Percentiles rank a stretch among this genome's conserved stretches.
These are phyloP conservation scores for Melanogaster broomeanus DNA, from an alignment of 768 basidiomycete species.

Conservation along the genomic window DNA sequence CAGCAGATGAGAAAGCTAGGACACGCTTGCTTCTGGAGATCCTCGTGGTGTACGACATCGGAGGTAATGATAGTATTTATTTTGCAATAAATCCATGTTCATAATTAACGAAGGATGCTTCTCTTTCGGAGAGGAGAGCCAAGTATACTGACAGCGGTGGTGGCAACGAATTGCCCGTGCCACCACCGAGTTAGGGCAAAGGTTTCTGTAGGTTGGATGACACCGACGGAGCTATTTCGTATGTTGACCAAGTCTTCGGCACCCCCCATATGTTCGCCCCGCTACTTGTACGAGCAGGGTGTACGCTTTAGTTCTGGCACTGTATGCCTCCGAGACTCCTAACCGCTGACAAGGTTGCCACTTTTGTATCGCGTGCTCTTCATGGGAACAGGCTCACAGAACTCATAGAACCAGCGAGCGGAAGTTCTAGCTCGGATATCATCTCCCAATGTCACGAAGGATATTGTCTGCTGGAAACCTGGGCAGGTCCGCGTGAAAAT, in stretches of 20 bases:
- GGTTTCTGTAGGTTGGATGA: conserved; percentile 28
- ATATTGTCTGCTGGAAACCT: conserved; percentile 28
- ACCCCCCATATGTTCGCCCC: conserved; percentile 33
- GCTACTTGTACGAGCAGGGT: conserved; percentile 31
- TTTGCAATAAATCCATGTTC: conserved; percentile 8
- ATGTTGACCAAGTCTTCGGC: conserved; percentile 48
- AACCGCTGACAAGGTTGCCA: conserved; percentile 15
- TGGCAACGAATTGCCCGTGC: conserved; percentile 33
- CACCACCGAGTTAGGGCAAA: conserved; percentile 15
- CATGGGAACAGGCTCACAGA: conserved; percentile 23
- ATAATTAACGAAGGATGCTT: conserved; percentile 34
- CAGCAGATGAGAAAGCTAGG: conserved; percentile 31
- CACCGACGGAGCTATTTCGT: conserved; percentile 35
- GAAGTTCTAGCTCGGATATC: conserved; percentile 15
- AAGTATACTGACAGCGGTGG: conserved; percentile 38
- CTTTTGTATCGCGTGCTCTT: conserved; percentile 32
- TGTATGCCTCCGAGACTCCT: neutral
- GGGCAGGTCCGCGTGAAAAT: conserved; percentile 23
- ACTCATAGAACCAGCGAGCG: conserved; percentile 8
- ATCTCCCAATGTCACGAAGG: conserved; percentile 23
- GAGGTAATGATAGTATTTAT: conserved; percentile 28
- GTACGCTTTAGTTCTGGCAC: neutral
- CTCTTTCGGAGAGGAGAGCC: conserved; percentile 37
- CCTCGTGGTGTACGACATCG: conserved; percentile 43
- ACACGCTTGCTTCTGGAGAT: conserved; percentile 43